These are phyloP conservation scores for Pterocarpus macrocarpus DNA, from an alignment of 306 rosid species.

Conservation along the genomic window DNA sequence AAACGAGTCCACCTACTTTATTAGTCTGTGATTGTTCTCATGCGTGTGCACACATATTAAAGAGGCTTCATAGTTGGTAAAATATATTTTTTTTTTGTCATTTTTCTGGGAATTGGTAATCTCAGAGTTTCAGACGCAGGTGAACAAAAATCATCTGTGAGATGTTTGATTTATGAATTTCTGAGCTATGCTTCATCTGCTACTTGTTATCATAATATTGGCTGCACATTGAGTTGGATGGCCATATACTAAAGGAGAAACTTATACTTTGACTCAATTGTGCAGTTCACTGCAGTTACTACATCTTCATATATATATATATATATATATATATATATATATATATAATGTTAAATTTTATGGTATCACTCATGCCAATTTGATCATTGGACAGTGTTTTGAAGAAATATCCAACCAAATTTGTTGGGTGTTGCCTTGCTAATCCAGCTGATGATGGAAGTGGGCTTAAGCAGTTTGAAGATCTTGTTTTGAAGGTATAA, in stretches of 20 bases:
- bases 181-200: slow-evolving; percentile 14
- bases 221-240: slow-evolving; percentile 30
- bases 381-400: slow-evolving; percentile 68
- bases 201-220: slow-evolving; percentile 19
- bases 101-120: background rate
- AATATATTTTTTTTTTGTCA: background rate
- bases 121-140: background rate
- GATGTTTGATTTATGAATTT: slow-evolving; percentile 18
- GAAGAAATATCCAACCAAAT: slow-evolving; percentile 82
- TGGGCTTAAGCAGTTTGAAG: slow-evolving; percentile 78
- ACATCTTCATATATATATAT: background rate
- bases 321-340: background rate
- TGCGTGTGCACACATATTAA: background rate
- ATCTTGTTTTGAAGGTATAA: slow-evolving; percentile 74
- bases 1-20: background rate
- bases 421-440: slow-evolving; percentile 93
- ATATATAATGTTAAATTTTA: background rate
- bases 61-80: background rate
- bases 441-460: slow-evolving; percentile 86
- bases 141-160: background rate
- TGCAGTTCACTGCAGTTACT: background rate
- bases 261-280: too few relatives aligned
- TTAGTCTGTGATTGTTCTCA: too few relatives aligned
- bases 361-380: slow-evolving; percentile 25
- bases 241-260: background rate